Conservation (phyloP, 345 rosid species). For the Gossypium turneri region DNA sequence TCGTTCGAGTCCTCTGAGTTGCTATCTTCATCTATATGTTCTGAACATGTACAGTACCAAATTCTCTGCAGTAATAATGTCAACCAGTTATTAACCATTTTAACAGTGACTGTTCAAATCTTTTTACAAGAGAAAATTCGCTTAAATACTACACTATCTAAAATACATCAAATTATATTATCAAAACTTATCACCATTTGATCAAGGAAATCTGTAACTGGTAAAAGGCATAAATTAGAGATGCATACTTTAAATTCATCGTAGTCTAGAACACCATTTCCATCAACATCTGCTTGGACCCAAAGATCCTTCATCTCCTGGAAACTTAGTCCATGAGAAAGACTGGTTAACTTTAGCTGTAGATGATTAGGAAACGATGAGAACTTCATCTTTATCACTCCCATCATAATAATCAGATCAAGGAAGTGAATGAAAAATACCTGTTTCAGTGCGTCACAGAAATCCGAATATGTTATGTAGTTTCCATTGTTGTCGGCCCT, state of each 20-base stretch:
- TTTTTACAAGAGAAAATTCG: not conserved
- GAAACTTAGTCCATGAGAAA: conserved; percentile 55
- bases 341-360: conserved; percentile 55
- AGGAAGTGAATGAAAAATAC: conserved; percentile 27
- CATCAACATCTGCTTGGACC: conserved; percentile 53
- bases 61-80: conserved; percentile 28
- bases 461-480: conserved; percentile 50
- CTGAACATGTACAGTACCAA: conserved; percentile 35
- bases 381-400: not conserved
- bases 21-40: conserved; percentile 23
- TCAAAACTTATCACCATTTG: not conserved
- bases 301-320: conserved; percentile 60
- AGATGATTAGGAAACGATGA: conserved; percentile 14
- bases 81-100: not conserved
- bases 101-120: no score
- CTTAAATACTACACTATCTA: not conserved
- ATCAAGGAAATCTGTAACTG: not conserved
- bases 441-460: conserved; percentile 66
- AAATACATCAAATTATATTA: not conserved
- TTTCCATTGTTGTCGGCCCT: conserved; percentile 45
- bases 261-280: conserved; percentile 54
- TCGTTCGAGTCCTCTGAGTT: conserved; percentile 20
- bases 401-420: not conserved
- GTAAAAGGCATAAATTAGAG: not conserved
- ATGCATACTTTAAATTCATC: conserved; percentile 55